These are phyloP conservation scores for Phaffomyces antillensis DNA, from an alignment of 805 yeast genomes.

Conservation along the genomic window DNA sequence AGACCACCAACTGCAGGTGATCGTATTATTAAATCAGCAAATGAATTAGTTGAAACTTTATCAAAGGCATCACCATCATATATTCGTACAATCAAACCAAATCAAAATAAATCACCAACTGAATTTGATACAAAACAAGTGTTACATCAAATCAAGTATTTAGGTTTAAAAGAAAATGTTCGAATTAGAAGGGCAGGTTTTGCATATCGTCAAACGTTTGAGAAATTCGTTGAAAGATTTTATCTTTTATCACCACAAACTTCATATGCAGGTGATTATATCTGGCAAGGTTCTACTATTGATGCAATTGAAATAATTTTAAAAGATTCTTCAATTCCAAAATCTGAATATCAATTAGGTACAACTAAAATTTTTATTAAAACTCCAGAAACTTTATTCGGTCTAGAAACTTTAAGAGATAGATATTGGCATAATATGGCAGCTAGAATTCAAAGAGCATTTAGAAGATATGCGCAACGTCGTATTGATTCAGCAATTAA, in stretches of 20 bases:
- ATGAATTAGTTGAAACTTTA: slow-evolving; percentile 79
- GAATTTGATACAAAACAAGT: slow-evolving; percentile 89
- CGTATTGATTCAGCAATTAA: slow-evolving; percentile 81
- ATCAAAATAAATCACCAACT: slow-evolving; percentile 82
- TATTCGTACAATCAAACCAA: slow-evolving; percentile 96
- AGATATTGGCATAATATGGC: slow-evolving; percentile 98
- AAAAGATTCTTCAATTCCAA: slow-evolving; percentile 61
- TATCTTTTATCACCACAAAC: slow-evolving; percentile 81
- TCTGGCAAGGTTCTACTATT: slow-evolving; percentile 54
- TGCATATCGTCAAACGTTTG: slow-evolving; percentile 95
- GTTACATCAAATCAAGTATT: slow-evolving; percentile 88
- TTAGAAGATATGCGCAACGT: slow-evolving; percentile 76
- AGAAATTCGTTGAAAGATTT: slow-evolving; percentile 91
- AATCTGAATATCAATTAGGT: slow-evolving; percentile 84
- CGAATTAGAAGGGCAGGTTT: slow-evolving; percentile 98
- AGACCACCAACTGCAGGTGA: slow-evolving; percentile 97
- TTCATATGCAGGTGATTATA: slow-evolving; percentile 83
- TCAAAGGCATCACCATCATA: slow-evolving; percentile 92
- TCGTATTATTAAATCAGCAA: slow-evolving; percentile 88
- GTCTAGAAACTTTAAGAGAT: slow-evolving; percentile 93
- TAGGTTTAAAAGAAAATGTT: slow-evolving; percentile 95
- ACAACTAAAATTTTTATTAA: slow-evolving; percentile 88
- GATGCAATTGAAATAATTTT: slow-evolving; percentile 49
- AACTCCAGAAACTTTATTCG: slow-evolving; percentile 94
- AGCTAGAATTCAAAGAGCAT: slow-evolving; percentile 92